phyloP scores from a whole-genome alignment of 2,329 filamentous ascomycete species.

The Aspergillus uvarum region DNA sequence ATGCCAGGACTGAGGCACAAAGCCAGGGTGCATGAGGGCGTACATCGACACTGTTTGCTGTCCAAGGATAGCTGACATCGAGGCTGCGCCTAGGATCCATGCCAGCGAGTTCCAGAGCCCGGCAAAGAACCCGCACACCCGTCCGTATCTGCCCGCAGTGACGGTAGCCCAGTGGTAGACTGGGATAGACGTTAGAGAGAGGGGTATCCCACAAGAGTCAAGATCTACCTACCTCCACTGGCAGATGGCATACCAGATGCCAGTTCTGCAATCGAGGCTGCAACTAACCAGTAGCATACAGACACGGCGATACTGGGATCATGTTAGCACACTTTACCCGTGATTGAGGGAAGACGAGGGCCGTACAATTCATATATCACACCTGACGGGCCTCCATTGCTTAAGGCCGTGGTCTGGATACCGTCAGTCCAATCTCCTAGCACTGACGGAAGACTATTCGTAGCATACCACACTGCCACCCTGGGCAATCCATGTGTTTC shows the following conservation, averaged over 20 bases:
- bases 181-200: conserved; percentile 11
- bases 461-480: conserved; percentile 60
- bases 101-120: conserved; percentile 48
- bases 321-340: conserved; percentile 9
- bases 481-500: conserved; percentile 65
- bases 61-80: conserved; percentile 58
- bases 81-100: conserved; percentile 64
- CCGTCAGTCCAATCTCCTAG: neutral
- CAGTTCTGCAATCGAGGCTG: conserved; percentile 60
- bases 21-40: conserved; percentile 56
- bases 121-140: conserved; percentile 50
- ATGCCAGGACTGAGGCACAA: conserved; percentile 56
- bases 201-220: too few relatives aligned
- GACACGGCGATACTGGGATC: conserved; percentile 42
- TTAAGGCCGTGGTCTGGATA: conserved; percentile 51
- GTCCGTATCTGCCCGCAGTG: conserved; percentile 57
- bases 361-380: conserved; percentile 61
- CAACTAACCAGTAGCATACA: conserved; percentile 59
- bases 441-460: neutral
- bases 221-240: conserved; percentile 46
- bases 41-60: conserved; percentile 64
- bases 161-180: conserved; percentile 64
- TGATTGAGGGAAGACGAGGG: neutral
- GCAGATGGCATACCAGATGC: conserved; percentile 62
- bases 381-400: conserved; percentile 62